Percentiles rank a stretch among this genome's conserved stretches.
phyloP scores from a whole-genome alignment of 225 moss, liverwort and hornwort species.

The Antitrichia curtipendula region DNA sequence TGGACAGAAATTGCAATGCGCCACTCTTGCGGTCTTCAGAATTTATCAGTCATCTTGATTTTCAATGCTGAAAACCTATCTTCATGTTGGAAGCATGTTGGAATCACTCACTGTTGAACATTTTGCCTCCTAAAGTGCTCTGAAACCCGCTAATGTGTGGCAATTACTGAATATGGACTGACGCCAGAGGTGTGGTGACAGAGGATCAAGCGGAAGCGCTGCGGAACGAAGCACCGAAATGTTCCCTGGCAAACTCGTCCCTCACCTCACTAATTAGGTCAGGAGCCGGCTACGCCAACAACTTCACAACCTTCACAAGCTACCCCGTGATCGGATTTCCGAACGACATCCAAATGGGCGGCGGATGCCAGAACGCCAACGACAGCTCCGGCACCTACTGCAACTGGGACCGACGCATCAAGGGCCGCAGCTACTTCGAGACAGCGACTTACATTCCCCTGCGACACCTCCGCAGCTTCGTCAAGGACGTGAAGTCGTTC shows the following conservation, averaged over 20 bases:
- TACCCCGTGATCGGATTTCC: slow-evolving; percentile 23
- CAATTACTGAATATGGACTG: neutral
- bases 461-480: slow-evolving; percentile 3
- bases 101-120: neutral
- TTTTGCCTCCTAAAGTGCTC: neutral
- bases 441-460: slow-evolving; percentile 13
- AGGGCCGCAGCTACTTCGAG: slow-evolving; percentile 9
- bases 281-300: slow-evolving; percentile 20
- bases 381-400: slow-evolving; percentile 4
- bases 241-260: neutral
- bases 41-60: neutral
- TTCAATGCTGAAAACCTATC: neutral
- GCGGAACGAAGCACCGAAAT: neutral
- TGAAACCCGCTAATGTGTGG: neutral
- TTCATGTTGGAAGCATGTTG: neutral
- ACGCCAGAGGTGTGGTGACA: neutral
- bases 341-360: slow-evolving; percentile 7
- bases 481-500: slow-evolving; percentile 29
- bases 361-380: slow-evolving; percentile 17
- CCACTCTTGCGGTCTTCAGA: neutral
- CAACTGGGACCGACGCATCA: slow-evolving; percentile 26
- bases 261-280: neutral
- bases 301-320: slow-evolving; percentile 19
- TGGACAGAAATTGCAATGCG: neutral
- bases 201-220: slow-evolving; percentile 3